Evolutionary conservation across 345 rosid species (phyloP), one percentile per base, ranked within the genome.

Genomic region (Noccaea bulbosa): DNA sequence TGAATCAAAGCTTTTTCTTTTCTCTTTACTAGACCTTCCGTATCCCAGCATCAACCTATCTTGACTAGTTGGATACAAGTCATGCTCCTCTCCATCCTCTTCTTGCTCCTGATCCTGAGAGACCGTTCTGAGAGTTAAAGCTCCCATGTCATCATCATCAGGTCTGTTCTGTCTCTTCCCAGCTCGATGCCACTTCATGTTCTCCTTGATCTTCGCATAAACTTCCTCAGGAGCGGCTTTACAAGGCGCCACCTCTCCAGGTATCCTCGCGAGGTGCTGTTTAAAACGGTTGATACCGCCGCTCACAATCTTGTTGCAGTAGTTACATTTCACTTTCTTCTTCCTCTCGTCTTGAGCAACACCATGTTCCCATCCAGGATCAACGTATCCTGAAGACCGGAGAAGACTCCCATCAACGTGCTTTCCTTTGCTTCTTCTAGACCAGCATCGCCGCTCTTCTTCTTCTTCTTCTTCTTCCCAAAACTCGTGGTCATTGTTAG

Each of bases 301-400:
- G 73, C 88, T 87, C 67, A 87, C 85, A 52, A 80, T 67, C 83
- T 85, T 88, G 41, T 84, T 84, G 79, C 89, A 85, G 17, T 89
- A 89, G 59, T 85, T 87, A 80, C 96, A 87, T 75, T 83, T 87
- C 40, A 87, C 96, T 67, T 78, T 83, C 82, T 87, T 89, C 71
- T 89, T 85, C 84, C 79, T 89, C 53, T 85, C 92, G 62, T 87
- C 96, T 63, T 89, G 91, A 47, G 92, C 85, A 77, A 84, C 81
- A 72, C 91, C 86, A 69, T 89, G 90, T 57, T 87, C 92, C 92
- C 96, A 89, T 44, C 96, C 96, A 24, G 92, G 96, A 69, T 87
- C 96, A 71, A 87, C 82, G 60, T 85, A 87, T 14, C 92, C 92
- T 46, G 88, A 79, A 69, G 95, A 85, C 24, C 90, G 85, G 41